phyloP scores from a whole-genome alignment of 2,329 filamentous ascomycete genomes.

The Claviceps quebecensis region DNA sequence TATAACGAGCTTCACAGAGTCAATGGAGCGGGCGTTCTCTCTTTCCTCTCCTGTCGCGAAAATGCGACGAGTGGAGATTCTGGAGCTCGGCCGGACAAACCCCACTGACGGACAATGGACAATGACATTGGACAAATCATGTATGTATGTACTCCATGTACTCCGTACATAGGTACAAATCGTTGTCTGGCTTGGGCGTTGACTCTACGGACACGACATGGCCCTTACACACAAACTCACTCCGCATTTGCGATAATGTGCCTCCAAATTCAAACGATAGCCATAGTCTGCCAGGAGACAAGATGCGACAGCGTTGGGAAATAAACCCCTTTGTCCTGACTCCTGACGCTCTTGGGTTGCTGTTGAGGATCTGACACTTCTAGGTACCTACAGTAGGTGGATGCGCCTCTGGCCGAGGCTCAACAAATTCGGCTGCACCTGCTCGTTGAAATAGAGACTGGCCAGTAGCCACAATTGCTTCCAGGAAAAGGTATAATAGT shows the following conservation, averaged over 20 bases:
- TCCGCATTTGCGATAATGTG: background rate
- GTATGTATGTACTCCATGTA: no score
- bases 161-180: no score
- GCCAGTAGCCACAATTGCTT: no score
- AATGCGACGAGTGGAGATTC: background rate
- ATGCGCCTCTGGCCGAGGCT: background rate
- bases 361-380: background rate
- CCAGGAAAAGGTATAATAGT: no score
- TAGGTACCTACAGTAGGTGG: background rate
- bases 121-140: background rate
- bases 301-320: background rate
- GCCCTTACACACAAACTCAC: background rate
- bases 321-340: background rate
- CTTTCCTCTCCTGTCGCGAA: background rate
- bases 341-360: background rate
- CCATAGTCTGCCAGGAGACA: background rate
- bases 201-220: background rate
- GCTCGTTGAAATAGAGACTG: background rate
- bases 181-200: no score
- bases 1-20: background rate
- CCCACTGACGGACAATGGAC: background rate
- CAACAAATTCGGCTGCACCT: slow-evolving; percentile 5
- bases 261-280: background rate
- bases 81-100: background rate
- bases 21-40: background rate